phyloP scores from a whole-genome alignment of 192 early-diverging fungal species.

The Pilaira anomala region DNA sequence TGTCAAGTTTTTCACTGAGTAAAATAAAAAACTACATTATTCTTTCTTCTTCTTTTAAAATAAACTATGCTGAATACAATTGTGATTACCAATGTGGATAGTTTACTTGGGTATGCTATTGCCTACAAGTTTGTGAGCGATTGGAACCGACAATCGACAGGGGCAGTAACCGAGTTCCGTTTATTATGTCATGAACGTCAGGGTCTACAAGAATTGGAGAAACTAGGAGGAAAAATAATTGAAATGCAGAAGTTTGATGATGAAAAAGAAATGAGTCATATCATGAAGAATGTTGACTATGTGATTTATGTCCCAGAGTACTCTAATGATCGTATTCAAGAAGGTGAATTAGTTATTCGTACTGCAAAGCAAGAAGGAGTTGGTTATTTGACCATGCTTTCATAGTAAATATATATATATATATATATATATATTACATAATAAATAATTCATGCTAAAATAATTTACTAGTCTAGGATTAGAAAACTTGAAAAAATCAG shows the following conservation, averaged over 20 bases:
- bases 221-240: constrained; percentile 7
- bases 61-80: background rate
- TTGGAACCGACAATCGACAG: background rate
- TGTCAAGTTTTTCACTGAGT: too few relatives aligned
- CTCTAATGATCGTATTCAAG: background rate
- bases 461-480: constrained; percentile 14
- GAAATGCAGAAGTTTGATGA: background rate
- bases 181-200: constrained; percentile 15
- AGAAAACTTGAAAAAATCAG: background rate
- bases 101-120: constrained; percentile 13
- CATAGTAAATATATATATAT: constrained; percentile 12
- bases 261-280: background rate
- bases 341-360: background rate
- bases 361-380: background rate
- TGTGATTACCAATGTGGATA: constrained; percentile 10
- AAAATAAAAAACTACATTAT: background rate
- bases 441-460: background rate
- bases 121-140: constrained; percentile 6
- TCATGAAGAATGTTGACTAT: background rate
- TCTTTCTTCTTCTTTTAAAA: background rate
- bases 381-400: constrained; percentile 7
- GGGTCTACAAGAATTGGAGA: constrained; percentile 3
- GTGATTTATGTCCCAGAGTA: background rate
- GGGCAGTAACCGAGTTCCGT: background rate
- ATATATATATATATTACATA: background rate